A percentile compares a stretch with the other conserved stretches of the same genome.
phyloP scores from a whole-genome alignment of 2,329 filamentous ascomycete genomes.

The Neofusicoccum ribis region DNA sequence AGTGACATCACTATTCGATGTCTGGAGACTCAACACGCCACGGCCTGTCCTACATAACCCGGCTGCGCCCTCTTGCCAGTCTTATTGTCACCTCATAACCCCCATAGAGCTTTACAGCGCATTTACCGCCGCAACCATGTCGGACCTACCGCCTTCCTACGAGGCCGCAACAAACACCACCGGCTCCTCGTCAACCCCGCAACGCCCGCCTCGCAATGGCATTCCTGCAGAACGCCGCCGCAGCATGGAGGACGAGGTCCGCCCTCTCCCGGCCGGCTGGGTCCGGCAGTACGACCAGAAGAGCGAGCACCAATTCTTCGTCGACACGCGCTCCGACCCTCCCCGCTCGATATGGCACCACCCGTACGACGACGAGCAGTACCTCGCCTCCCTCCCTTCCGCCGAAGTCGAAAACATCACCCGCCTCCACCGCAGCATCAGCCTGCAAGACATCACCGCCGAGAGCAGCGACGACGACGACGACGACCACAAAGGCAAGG shows the following conservation, averaged over 20 bases:
- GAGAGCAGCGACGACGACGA: slow-evolving; percentile 51
- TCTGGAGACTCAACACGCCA: slow-evolving; percentile 1
- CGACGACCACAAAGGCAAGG: slow-evolving; percentile 19
- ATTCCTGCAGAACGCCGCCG: slow-evolving; percentile 55
- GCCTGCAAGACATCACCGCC: slow-evolving; percentile 40
- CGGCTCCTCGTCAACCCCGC: slow-evolving; percentile 19
- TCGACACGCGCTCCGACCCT: slow-evolving; percentile 56
- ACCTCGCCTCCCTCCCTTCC: slow-evolving; percentile 49
- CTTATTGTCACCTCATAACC: background rate
- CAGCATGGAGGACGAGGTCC: slow-evolving; percentile 63
- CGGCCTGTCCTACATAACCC: background rate
- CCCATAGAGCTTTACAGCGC: no score
- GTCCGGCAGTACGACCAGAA: slow-evolving; percentile 57
- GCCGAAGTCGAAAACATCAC: slow-evolving; percentile 53
- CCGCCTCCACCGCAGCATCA: slow-evolving; percentile 37
- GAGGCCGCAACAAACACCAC: slow-evolving; percentile 31
- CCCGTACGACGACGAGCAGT: slow-evolving; percentile 60
- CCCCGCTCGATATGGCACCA: slow-evolving; percentile 63
- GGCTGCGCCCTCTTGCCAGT: background rate
- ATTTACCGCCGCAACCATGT: background rate
- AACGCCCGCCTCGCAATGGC: slow-evolving; percentile 47
- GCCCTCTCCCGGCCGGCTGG: slow-evolving; percentile 58
- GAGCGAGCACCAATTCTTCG: slow-evolving; percentile 62
- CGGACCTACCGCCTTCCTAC: slow-evolving; percentile 32
- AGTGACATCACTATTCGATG: background rate